Percentiles rank a stretch among this genome's conserved stretches.
Conservation (phyloP, 768 basidiomycete species). For the Amanita muscaria region DNA sequence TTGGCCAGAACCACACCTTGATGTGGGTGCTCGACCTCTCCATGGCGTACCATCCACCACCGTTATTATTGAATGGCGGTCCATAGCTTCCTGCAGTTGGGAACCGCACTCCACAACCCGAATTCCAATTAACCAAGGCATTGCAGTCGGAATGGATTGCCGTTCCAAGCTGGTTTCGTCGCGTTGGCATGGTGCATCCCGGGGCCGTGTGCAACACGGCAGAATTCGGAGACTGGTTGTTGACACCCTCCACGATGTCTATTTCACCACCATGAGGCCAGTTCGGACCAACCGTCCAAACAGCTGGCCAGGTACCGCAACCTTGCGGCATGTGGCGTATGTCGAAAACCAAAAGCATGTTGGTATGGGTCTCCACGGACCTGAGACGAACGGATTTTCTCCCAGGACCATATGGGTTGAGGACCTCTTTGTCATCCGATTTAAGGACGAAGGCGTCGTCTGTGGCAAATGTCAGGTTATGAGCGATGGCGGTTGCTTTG, state of each 20-base stretch:
- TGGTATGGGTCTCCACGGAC: slow-evolving; percentile 41
- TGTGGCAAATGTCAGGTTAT: slow-evolving; percentile 45
- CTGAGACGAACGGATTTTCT: slow-evolving; percentile 46
- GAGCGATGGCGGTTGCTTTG: slow-evolving; percentile 28
- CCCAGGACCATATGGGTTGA: slow-evolving; percentile 40
- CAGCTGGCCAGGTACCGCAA: slow-evolving; percentile 45
- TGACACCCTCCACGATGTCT: slow-evolving; percentile 51
- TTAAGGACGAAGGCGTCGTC: slow-evolving; percentile 43
- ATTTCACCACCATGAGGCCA: slow-evolving; percentile 31
- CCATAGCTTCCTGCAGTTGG: slow-evolving; percentile 35
- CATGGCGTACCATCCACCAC: slow-evolving; percentile 55
- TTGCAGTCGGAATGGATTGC: slow-evolving; percentile 34
- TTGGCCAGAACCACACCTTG: slow-evolving; percentile 58
- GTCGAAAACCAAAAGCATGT: slow-evolving; percentile 44
- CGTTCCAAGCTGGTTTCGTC: slow-evolving; percentile 19
- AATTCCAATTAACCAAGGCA: slow-evolving; percentile 32
- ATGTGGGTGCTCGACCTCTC: slow-evolving; percentile 42
- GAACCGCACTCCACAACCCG: slow-evolving; percentile 41
- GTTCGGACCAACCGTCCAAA: slow-evolving; percentile 29
- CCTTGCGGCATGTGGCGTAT: slow-evolving; percentile 50
- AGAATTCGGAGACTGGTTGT: slow-evolving; percentile 42
- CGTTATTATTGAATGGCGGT: slow-evolving; percentile 43
- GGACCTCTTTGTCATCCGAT: slow-evolving; percentile 36
- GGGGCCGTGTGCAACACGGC: slow-evolving; percentile 48
- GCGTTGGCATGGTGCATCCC: slow-evolving; percentile 38